phyloP scores from a whole-genome alignment of 176 grass and related monocot species.

The Oryza coarctata region DNA sequence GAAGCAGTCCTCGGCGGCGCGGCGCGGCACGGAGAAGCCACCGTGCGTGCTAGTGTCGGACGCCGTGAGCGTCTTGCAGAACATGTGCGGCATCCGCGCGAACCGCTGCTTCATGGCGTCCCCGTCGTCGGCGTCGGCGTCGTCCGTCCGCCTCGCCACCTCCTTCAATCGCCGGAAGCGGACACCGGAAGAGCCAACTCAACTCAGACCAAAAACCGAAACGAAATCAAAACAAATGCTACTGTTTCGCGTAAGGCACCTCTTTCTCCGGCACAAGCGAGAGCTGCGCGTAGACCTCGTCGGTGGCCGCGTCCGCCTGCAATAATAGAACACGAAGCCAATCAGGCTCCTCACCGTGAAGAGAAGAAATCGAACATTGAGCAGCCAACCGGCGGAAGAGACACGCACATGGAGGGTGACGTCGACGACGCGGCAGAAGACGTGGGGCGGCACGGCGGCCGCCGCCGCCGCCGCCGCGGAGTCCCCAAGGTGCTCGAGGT shows the following conservation, averaged over 20 bases:
- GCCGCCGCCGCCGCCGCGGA: background rate
- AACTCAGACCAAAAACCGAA: background rate
- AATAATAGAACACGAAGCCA: conserved; percentile 12
- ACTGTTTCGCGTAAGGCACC: conserved; percentile 29
- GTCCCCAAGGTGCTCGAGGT: conserved; percentile 57
- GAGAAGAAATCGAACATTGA: background rate
- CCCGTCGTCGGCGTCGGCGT: conserved; percentile 50
- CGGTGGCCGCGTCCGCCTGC: conserved; percentile 77
- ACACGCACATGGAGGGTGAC: conserved; percentile 78
- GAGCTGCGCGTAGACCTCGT: conserved; percentile 95
- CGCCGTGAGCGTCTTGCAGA: conserved; percentile 97
- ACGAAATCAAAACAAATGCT: background rate
- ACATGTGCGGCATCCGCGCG: conserved; percentile 86
- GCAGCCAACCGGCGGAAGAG: background rate
- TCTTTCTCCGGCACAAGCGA: conserved; percentile 60
- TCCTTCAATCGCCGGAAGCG: conserved; percentile 33
- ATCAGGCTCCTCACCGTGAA: background rate
- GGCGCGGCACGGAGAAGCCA: conserved; percentile 96
- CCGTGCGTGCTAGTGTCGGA: conserved; percentile 98
- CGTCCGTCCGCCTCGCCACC: conserved; percentile 26
- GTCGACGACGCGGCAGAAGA: conserved; percentile 82
- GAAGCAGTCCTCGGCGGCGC: conserved; percentile 97
- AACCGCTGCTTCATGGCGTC: conserved; percentile 48
- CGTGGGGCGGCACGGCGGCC: conserved; percentile 53
- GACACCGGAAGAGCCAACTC: background rate